Evolutionary conservation across 108 stramenopile species (phyloP), one percentile per base, ranked within the genome.

Genomic region (Stephanodiscus triporus): DNA sequence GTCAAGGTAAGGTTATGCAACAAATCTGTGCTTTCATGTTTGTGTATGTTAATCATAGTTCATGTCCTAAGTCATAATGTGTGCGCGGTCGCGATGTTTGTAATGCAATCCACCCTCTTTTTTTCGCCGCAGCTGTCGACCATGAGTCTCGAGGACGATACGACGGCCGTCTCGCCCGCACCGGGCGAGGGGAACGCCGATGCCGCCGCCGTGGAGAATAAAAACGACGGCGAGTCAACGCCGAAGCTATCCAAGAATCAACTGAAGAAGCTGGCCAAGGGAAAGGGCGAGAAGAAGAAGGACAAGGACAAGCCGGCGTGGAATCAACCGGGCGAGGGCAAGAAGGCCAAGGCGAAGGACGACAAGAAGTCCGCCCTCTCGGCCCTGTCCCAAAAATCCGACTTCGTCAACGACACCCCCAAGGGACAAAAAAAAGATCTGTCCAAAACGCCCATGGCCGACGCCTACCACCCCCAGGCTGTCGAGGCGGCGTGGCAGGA

Each of bases 401-500:
- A 68, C 29, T 95, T 89, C 69, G 89, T 92, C 72, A 93, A 95
- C 70, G 85, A 76, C 14, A 95, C 95, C 2, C 95, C 95, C 68
- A 92, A 92, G 69, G 94, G 94, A 19, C 81, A 87, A 27, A 95
- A 95, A 81, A 95, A 95, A 68, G 91, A 95, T 60, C 55, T 95
- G 57, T 72, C 90, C 20, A 57, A 50, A 19, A 53, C 75, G 30
- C 90, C 88, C 66, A 98, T 98, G 95, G 90, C 86, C 29, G 95
- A 87, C 45, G 91, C 92, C 23, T 99, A 99, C 75, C 91, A 98
- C 65, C 99, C 99, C 6, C 32, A 60, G 17, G 95, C 92, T 14
- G 99, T 99, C 26, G 99, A 99, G 86, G 94, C 96, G 24, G 94
- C 97, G 10, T 99, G 99, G 99, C 96, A 97, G 75, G 96, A 97